Evolutionary conservation across 306 rosid species (phyloP).

Genomic region (Alnus glutinosa): DNA sequence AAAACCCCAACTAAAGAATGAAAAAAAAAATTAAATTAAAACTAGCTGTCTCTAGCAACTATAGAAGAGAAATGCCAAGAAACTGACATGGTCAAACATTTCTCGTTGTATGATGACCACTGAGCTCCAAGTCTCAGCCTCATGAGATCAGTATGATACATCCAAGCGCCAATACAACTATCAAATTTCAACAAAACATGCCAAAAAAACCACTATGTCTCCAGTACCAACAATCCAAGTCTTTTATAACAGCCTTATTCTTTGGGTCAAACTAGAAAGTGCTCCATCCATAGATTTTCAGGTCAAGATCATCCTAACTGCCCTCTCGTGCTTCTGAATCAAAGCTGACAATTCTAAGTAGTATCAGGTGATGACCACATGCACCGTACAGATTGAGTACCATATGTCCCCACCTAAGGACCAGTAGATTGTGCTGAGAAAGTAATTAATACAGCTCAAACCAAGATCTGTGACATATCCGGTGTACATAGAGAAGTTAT

Average conservation of each 20-base stretch:
- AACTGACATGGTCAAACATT: neutral
- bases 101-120: neutral
- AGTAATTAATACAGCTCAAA: neutral
- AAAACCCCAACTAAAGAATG: no score
- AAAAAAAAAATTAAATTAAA: no score
- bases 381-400: neutral
- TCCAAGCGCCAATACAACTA: neutral
- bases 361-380: neutral
- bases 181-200: neutral
- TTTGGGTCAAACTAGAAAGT: neutral
- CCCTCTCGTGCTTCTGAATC: neutral
- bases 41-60: neutral
- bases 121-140: neutral
- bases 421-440: neutral
- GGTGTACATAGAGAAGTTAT: no score
- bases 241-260: neutral
- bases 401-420: neutral
- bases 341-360: neutral
- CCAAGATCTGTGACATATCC: neutral
- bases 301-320: constrained; percentile 11
- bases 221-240: no score
- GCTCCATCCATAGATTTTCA: neutral
- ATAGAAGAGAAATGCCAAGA: neutral
- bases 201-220: neutral
- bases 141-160: neutral